phyloP scores from a whole-genome alignment of 2,329 filamentous ascomycete genomes.

The Aschersonia sp. region DNA sequence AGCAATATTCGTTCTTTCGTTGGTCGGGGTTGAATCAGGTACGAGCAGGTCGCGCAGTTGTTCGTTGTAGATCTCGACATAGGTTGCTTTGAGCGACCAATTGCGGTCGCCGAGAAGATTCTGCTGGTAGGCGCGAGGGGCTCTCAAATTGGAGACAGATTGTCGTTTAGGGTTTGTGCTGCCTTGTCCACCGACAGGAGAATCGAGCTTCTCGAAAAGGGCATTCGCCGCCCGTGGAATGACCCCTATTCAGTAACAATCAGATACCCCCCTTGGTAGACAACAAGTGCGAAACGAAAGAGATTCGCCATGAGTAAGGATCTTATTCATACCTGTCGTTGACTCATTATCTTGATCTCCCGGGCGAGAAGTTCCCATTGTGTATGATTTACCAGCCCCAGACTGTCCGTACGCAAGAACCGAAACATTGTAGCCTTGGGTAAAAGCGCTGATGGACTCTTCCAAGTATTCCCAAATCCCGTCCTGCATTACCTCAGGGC shows the following conservation, averaged over 20 bases:
- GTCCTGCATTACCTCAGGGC: slow-evolving; percentile 68
- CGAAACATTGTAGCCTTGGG: slow-evolving; percentile 97
- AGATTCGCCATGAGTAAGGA: background rate
- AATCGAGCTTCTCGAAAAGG: slow-evolving; percentile 77
- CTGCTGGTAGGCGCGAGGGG: slow-evolving; percentile 55
- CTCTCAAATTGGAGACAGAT: slow-evolving; percentile 49
- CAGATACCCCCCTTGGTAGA: background rate
- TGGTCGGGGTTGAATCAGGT: slow-evolving; percentile 52
- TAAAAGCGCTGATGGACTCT: slow-evolving; percentile 79
- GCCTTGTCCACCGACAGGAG: slow-evolving; percentile 32
- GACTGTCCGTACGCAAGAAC: slow-evolving; percentile 95
- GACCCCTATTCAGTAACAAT: slow-evolving; percentile 47
- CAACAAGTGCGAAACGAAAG: background rate
- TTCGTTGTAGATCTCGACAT: slow-evolving; percentile 97
- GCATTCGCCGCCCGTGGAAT: slow-evolving; percentile 78
- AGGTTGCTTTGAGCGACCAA: slow-evolving; percentile 89
- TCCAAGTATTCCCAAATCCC: slow-evolving; percentile 89
- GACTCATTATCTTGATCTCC: slow-evolving; percentile 56
- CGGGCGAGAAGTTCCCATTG: slow-evolving; percentile 91
- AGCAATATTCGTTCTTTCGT: slow-evolving; percentile 66
- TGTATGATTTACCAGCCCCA: slow-evolving; percentile 94
- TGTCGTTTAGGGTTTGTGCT: slow-evolving; percentile 35
- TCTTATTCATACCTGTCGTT: slow-evolving; percentile 50
- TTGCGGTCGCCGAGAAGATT: slow-evolving; percentile 50
- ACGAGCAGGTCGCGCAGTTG: slow-evolving; percentile 81